Evolutionary conservation across 2,329 filamentous ascomycete genomes (phyloP).

Genomic region (Venturia oleaginea): DNA sequence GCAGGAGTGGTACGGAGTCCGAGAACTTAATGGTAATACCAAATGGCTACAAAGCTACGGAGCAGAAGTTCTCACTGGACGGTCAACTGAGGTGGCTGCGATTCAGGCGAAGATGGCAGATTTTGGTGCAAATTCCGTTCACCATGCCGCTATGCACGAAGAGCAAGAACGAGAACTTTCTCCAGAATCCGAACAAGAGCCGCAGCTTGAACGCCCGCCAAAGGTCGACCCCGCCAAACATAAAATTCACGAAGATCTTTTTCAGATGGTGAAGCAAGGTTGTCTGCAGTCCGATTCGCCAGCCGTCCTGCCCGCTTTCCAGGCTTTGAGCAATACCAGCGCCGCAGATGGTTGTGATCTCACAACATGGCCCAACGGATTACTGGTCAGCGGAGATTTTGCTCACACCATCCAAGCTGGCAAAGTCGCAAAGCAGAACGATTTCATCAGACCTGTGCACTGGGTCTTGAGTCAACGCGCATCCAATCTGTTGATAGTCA

Average conservation of each 20-base stretch:
- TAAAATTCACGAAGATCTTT: constrained; percentile 35
- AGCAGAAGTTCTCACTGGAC: background rate
- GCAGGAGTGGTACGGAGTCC: background rate
- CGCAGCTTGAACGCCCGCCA: constrained; percentile 19
- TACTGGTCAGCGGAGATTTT: constrained; percentile 46
- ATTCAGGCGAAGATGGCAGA: background rate
- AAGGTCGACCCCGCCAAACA: constrained; percentile 35
- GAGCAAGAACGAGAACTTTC: background rate
- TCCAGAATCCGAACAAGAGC: background rate
- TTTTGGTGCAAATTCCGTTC: background rate
- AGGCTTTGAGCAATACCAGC: background rate
- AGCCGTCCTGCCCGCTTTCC: constrained; percentile 34
- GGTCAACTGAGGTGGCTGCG: background rate
- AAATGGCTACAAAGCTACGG: background rate
- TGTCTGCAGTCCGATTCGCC: constrained; percentile 26
- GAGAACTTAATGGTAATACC: background rate
- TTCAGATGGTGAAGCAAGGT: constrained; percentile 30
- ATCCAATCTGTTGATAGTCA: constrained; percentile 35
- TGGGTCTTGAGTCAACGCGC: constrained; percentile 39
- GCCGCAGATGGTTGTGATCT: constrained; percentile 27
- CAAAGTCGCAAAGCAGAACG: constrained; percentile 27
- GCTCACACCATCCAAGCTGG: constrained; percentile 32
- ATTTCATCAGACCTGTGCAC: constrained; percentile 44
- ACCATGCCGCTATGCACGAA: background rate
- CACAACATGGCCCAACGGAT: constrained; percentile 29